A percentile compares a stretch with the other conserved stretches of the same genome.
These are phyloP conservation scores for Fusarium protoensiforme DNA, from an alignment of 2,329 filamentous ascomycete species.

Conservation along the genomic window DNA sequence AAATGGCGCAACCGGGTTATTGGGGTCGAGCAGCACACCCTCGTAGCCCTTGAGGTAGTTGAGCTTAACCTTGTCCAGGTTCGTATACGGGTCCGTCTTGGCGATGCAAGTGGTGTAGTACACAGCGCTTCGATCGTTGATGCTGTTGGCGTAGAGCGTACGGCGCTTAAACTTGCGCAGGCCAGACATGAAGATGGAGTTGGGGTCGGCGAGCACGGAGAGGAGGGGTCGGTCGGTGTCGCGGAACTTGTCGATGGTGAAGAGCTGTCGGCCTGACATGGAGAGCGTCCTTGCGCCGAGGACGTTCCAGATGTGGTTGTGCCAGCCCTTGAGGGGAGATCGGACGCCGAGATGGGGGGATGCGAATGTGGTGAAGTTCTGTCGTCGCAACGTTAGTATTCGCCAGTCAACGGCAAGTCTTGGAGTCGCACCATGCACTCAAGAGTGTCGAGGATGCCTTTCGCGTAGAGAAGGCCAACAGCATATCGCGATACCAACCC, in stretches of 20 bases:
- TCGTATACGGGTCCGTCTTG: conserved; percentile 79
- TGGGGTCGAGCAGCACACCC: conserved; percentile 78
- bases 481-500: conserved; percentile 89
- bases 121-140: conserved; percentile 84
- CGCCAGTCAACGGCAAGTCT: neutral
- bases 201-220: conserved; percentile 81
- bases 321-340: conserved; percentile 73
- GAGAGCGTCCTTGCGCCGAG: conserved; percentile 84
- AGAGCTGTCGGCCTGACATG: conserved; percentile 86
- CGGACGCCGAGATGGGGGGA: conserved; percentile 84
- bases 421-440: conserved; percentile 73
- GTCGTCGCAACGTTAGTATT: conserved; percentile 21
- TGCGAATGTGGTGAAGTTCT: conserved; percentile 95
- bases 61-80: conserved; percentile 74
- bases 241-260: conserved; percentile 86
- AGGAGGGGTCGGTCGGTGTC: conserved; percentile 85
- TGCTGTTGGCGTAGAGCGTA: conserved; percentile 85
- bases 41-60: conserved; percentile 81
- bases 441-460: conserved; percentile 81
- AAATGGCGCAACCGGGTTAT: conserved; percentile 67
- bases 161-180: conserved; percentile 80
- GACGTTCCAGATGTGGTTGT: conserved; percentile 81
- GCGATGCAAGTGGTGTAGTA: conserved; percentile 87
- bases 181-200: conserved; percentile 86
- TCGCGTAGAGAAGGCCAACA: conserved; percentile 83